Conservation (phyloP, 768 basidiomycete species). For the Xanthoconium stramineum region DNA sequence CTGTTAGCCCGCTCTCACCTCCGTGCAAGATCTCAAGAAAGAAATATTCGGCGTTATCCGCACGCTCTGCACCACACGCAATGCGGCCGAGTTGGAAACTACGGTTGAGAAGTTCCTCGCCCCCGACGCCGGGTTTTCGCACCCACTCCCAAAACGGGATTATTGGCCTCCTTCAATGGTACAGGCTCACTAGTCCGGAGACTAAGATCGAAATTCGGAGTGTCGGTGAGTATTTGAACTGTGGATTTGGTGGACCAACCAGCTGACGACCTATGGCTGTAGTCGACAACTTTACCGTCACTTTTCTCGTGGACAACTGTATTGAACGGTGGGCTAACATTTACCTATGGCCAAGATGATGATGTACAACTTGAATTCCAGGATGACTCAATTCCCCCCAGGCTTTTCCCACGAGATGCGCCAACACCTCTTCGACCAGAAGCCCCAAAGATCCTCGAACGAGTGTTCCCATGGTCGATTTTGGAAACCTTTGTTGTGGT, state of each 20-base stretch:
- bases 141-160: conserved; percentile 57
- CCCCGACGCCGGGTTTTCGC: conserved; percentile 53
- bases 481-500: conserved; percentile 73
- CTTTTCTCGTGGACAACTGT: conserved; percentile 71
- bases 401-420: conserved; percentile 73
- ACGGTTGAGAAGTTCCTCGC: conserved; percentile 50
- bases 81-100: conserved; percentile 47
- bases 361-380: conserved; percentile 19
- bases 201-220: conserved; percentile 40
- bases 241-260: not conserved
- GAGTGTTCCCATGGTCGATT: conserved; percentile 63
- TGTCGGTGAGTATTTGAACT: conserved; percentile 38
- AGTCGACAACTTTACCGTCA: conserved; percentile 46
- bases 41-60: conserved; percentile 49
- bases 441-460: conserved; percentile 43
- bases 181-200: conserved; percentile 57
- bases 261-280: conserved; percentile 9
- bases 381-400: conserved; percentile 78
- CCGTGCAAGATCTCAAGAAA: conserved; percentile 54
- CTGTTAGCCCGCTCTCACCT: not conserved
- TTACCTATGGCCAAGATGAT: not conserved
- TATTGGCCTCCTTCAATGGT: conserved; percentile 61
- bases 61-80: conserved; percentile 44
- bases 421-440: conserved; percentile 54
- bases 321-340: conserved; percentile 66